These are phyloP conservation scores for Gloeophyllum trabeum DNA, from an alignment of 768 basidiomycete species.

Conservation along the genomic window DNA sequence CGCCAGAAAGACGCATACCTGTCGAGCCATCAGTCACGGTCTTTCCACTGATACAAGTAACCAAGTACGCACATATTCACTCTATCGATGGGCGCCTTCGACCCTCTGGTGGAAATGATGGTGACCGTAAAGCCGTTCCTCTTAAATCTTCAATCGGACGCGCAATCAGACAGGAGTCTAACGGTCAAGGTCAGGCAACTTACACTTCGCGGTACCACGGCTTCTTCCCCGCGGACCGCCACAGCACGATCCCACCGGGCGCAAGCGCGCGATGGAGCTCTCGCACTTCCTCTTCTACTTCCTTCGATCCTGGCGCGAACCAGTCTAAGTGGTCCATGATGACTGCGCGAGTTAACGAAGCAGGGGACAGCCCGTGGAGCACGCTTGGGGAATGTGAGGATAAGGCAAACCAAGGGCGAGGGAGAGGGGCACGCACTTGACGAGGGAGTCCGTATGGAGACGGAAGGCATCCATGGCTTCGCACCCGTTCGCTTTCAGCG, in stretches of 20 bases:
- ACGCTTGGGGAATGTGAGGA: slow-evolving; percentile 24
- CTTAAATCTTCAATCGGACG: slow-evolving; percentile 36
- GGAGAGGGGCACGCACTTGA: slow-evolving; percentile 32
- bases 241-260: slow-evolving; percentile 50
- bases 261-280: slow-evolving; percentile 45
- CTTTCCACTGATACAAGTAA: no score
- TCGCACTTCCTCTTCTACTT: background rate
- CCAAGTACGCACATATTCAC: no score
- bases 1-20: slow-evolving; percentile 28
- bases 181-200: background rate
- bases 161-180: no score
- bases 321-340: slow-evolving; percentile 68
- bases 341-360: slow-evolving; percentile 48
- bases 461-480: slow-evolving; percentile 42
- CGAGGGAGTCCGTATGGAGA: slow-evolving; percentile 61
- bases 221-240: slow-evolving; percentile 49
- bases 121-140: slow-evolving; percentile 41
- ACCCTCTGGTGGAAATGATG: slow-evolving; percentile 40
- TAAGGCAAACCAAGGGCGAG: background rate
- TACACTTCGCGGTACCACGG: slow-evolving; percentile 36
- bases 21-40: no score
- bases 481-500: slow-evolving; percentile 33
- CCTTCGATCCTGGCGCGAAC: slow-evolving; percentile 26
- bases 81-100: slow-evolving; percentile 40
- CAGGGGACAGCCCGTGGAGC: slow-evolving; percentile 27